phyloP scores from a whole-genome alignment of 1,284 basidiomycete species.

The Malassezia restricta region DNA sequence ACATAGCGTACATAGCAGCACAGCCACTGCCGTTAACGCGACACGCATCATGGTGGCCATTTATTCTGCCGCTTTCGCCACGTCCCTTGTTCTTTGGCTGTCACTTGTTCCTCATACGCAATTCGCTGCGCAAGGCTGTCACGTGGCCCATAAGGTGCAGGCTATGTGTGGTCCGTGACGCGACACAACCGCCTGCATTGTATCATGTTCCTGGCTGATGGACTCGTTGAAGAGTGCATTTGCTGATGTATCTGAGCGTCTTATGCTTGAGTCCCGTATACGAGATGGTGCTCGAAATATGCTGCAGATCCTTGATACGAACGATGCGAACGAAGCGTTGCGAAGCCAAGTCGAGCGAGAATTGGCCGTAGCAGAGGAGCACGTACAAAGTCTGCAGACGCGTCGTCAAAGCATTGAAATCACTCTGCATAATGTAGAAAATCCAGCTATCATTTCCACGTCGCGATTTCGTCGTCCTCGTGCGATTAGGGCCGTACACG shows the following conservation, averaged over 20 bases:
- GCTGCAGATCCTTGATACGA: slow-evolving; percentile 55
- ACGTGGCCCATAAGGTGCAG: no score
- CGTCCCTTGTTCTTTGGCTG: no score
- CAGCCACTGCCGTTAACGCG: background rate
- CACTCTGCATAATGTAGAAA: background rate
- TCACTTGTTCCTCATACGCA: no score
- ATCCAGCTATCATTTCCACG: background rate
- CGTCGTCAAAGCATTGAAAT: background rate
- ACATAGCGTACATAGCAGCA: background rate
- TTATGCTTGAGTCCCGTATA: slow-evolving; percentile 62
- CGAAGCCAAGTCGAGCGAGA: slow-evolving; percentile 64
- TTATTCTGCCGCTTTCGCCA: no score
- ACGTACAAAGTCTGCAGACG: slow-evolving; percentile 57
- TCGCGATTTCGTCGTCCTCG: slow-evolving; percentile 2
- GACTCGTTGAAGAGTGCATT: background rate
- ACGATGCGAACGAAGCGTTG: slow-evolving; percentile 44
- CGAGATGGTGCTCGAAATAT: slow-evolving; percentile 75
- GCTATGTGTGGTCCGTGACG: no score
- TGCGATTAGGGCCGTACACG: slow-evolving; percentile 13
- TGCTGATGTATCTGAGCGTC: slow-evolving; percentile 17
- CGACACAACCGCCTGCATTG: background rate
- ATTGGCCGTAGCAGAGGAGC: slow-evolving; percentile 58
- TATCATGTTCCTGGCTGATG: background rate
- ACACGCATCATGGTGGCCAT: no score
- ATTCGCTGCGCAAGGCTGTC: no score